Conservation (phyloP, 805 yeast genomes). For the Yarrowia yakushimensis region DNA sequence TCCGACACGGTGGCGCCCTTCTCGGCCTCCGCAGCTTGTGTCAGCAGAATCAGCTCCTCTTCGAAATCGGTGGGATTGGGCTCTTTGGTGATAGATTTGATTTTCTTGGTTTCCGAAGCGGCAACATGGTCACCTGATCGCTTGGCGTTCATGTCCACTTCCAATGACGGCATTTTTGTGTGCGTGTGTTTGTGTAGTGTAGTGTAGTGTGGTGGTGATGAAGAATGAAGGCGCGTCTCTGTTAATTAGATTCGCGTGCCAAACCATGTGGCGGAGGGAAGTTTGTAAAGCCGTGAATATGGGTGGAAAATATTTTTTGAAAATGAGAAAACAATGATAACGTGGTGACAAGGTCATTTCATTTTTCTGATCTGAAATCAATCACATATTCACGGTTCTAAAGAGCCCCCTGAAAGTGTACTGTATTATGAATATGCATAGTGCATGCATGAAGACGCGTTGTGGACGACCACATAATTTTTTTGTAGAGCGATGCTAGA, state of each 20-base stretch:
- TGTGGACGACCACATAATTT: no score
- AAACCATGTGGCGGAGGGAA: background rate
- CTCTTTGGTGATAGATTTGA: background rate
- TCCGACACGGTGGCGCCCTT: slow-evolving; percentile 28
- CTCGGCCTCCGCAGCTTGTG: slow-evolving; percentile 38
- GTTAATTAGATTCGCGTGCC: background rate
- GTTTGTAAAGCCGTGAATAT: background rate
- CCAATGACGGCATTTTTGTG: slow-evolving; percentile 10
- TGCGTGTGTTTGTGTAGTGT: background rate
- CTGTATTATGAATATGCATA: background rate
- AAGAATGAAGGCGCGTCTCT: background rate
- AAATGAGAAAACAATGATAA: background rate
- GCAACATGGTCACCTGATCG: slow-evolving; percentile 3
- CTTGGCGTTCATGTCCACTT: slow-evolving; percentile 19
- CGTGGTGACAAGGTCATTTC: no score
- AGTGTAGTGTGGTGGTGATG: background rate
- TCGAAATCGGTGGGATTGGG: slow-evolving; percentile 48
- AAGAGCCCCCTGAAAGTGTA: background rate
- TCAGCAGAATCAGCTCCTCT: slow-evolving; percentile 48
- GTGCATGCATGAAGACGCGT: background rate
- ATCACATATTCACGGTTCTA: background rate
- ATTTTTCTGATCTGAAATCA: background rate
- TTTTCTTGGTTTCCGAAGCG: background rate
- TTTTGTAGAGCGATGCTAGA: no score
- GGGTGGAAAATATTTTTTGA: background rate